Base-by-base conservation (phyloP, 192 early-diverging fungal species). In the Coemansia sp. region DNA sequence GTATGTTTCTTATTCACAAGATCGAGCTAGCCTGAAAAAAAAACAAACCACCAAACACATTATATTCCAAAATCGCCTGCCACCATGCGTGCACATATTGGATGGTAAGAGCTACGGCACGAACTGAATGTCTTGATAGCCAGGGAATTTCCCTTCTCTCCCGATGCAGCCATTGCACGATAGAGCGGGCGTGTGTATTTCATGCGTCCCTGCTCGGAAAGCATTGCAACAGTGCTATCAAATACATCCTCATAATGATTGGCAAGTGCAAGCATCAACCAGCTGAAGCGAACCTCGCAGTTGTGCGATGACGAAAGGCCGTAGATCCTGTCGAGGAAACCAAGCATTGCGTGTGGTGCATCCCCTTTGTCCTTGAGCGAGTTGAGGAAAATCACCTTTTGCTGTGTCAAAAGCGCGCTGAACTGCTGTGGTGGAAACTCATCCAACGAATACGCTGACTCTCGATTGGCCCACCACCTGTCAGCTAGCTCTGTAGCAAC, bases 201-300 rank as follows among this genome's bases (percentile, higher is more conserved):
- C 96, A 98, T 96, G 51, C 96, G 83, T 2, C 97, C 97, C 69
- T 95, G 92, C 43, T 86, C 84, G n/a, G 87, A 87, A 2, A 97
- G 68, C 80, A 99, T 96, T 8, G 74, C 82, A 9, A 88, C 87
- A 3, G 95, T 94, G 2, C 87, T 71, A 23, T 85, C 86, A 55
- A 88, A 90, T 40, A 95, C 87, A 76, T 61, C 30, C 81, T 79
- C 74, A 91, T 88, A 73, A 94, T 91, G 45, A 84, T 82, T 34
- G 92, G 85, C 65, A 20, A 99, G 81, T 62, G 91, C 90, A n/a
- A 97, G 61, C 73, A 83, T 68, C 60, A 91, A 89, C 95, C 95
- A 99, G 61, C 91, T 84, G 76, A 92, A 93, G 34, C 86, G 80
- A 64, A 97, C 87, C 73, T 99, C 97, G 42, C 86, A 85, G 77